Conservation (phyloP, 2,329 filamentous ascomycete species). For the Curvularia eragrostidis region DNA sequence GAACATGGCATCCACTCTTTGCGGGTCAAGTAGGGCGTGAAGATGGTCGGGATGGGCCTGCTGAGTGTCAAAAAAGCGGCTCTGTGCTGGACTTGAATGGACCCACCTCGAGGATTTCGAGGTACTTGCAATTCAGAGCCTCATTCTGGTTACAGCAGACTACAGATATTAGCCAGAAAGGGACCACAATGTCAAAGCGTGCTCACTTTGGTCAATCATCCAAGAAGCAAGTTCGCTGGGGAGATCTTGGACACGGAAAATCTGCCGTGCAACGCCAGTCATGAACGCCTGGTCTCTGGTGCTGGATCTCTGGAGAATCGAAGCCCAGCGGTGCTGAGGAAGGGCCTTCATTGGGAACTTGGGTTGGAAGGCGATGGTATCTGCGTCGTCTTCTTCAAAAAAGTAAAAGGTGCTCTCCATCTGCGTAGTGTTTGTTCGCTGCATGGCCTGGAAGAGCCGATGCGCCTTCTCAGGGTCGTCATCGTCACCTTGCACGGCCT, state of each 20-base stretch:
- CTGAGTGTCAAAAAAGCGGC: slow-evolving; percentile 9
- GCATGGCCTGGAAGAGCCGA: slow-evolving; percentile 63
- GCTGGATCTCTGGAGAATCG: slow-evolving; percentile 36
- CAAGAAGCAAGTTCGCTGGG: slow-evolving; percentile 51
- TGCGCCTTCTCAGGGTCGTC: slow-evolving; percentile 70
- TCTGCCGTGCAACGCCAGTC: slow-evolving; percentile 51
- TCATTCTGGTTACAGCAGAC: slow-evolving; percentile 43
- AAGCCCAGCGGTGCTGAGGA: slow-evolving; percentile 43
- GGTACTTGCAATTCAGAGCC: slow-evolving; percentile 47
- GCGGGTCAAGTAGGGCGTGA: slow-evolving; percentile 49
- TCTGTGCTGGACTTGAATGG: neutral
- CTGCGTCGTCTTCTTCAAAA: slow-evolving; percentile 45
- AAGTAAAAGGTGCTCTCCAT: slow-evolving; percentile 64
- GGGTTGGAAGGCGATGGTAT: slow-evolving; percentile 2
- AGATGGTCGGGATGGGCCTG: slow-evolving; percentile 34
- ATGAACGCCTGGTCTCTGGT: slow-evolving; percentile 51
- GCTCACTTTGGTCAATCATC: slow-evolving; percentile 51
- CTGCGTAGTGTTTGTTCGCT: slow-evolving; percentile 65
- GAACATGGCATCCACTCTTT: slow-evolving; percentile 62
- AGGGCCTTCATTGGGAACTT: slow-evolving; percentile 28
- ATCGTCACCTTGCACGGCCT: slow-evolving; percentile 69
- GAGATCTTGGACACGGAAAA: slow-evolving; percentile 48
- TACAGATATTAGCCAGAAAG: slow-evolving; percentile 25
- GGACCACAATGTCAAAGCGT: neutral
- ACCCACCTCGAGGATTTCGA: slow-evolving; percentile 39